phyloP scores from a whole-genome alignment of 2,329 filamentous ascomycete genomes.

The Beauveria australis region DNA sequence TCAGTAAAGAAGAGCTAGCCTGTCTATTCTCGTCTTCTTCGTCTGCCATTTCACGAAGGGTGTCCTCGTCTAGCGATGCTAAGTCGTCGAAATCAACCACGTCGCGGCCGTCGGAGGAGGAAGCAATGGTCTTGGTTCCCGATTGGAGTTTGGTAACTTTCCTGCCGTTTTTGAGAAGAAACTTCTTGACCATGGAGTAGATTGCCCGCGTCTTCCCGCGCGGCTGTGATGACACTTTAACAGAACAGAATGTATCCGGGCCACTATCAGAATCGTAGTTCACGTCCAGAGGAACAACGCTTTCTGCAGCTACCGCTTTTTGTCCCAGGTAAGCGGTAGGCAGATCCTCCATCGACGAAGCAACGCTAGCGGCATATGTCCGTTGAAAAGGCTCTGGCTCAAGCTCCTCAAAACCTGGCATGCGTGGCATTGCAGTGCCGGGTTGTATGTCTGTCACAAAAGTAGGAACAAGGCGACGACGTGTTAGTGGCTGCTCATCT shows the following conservation, averaged over 20 bases:
- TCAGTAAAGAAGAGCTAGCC: background rate
- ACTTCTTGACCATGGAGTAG: conserved; percentile 30
- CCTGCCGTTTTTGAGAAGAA: conserved; percentile 25
- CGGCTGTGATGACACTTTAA: conserved; percentile 20
- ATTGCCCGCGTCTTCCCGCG: conserved; percentile 37
- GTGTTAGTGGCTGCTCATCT: conserved; percentile 15
- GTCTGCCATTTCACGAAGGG: conserved; percentile 52
- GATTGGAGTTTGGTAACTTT: conserved; percentile 11
- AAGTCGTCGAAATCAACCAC: conserved; percentile 35
- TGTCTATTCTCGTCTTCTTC: conserved; percentile 34
- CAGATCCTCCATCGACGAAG: conserved; percentile 10
- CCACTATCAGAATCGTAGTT: background rate
- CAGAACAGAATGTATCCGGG: background rate
- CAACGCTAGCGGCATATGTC: background rate
- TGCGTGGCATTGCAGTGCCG: conserved; percentile 7
- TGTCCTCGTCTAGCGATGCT: conserved; percentile 41
- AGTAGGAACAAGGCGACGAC: conserved; percentile 20
- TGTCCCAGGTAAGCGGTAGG: conserved; percentile 28
- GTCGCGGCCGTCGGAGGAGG: conserved; percentile 24
- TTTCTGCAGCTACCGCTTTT: conserved; percentile 19
- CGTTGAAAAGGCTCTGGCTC: background rate
- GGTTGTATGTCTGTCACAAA: conserved; percentile 17
- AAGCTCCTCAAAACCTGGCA: conserved; percentile 5
- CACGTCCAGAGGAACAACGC: conserved; percentile 12
- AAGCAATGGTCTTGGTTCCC: background rate